Conservation (phyloP, 208 protist genomes). For the Leishmania lainsoni region DNA sequence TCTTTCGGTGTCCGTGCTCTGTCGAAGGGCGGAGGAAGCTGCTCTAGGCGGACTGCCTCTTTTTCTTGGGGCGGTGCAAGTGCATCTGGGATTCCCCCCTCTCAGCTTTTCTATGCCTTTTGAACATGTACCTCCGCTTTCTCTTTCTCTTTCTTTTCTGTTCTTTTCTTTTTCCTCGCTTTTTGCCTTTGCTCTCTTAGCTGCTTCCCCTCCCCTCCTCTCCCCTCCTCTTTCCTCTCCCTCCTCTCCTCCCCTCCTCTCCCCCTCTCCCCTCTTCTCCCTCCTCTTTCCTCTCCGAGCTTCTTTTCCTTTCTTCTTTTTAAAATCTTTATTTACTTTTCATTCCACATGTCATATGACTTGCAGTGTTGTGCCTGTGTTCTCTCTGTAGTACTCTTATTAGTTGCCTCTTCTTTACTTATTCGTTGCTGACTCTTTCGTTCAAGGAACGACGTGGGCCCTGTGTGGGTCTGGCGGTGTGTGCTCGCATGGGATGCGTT, state of each 20-base stretch:
- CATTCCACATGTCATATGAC: neutral
- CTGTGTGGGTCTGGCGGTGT: neutral
- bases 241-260: too few species aligned
- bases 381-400: too few species aligned
- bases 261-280: neutral
- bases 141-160: too few species aligned
- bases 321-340: neutral
- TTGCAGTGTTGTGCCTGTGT: neutral
- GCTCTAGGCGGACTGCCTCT: neutral
- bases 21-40: neutral
- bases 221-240: neutral
- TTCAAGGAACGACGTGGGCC: neutral
- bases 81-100: neutral
- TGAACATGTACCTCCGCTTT: neutral
- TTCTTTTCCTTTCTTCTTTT: too few species aligned
- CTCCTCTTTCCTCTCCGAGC: neutral
- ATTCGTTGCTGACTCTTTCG: neutral
- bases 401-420: too few species aligned
- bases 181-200: neutral
- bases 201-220: neutral
- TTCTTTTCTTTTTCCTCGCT: neutral
- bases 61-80: neutral
- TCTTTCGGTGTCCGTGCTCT: neutral
- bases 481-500: neutral
- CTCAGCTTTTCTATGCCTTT: neutral